These are phyloP conservation scores for Zygosaccharomyces kombuchaensis DNA, from an alignment of 805 yeast species.

Conservation along the genomic window DNA sequence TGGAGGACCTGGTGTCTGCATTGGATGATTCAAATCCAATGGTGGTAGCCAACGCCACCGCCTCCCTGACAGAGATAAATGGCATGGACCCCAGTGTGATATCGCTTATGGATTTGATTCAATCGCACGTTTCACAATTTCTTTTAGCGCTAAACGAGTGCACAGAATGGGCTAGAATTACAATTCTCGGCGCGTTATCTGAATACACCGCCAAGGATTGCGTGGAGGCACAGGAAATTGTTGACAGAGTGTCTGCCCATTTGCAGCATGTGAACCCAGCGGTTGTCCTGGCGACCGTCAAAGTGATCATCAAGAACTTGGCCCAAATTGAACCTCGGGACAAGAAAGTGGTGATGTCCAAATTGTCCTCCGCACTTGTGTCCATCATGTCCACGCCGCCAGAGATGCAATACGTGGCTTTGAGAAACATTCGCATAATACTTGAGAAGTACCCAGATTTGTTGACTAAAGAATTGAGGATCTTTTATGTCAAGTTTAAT, in stretches of 20 bases:
- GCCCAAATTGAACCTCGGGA: slow-evolving; percentile 42
- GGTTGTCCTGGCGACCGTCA: slow-evolving; percentile 81
- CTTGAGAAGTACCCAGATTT: slow-evolving; percentile 83
- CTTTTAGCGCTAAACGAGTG: slow-evolving; percentile 89
- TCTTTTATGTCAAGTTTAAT: slow-evolving; percentile 83
- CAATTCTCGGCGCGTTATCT: slow-evolving; percentile 76
- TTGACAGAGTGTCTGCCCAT: slow-evolving; percentile 90
- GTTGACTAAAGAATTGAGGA: slow-evolving; percentile 73
- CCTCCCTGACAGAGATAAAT: slow-evolving; percentile 78
- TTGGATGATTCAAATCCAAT: slow-evolving; percentile 89
- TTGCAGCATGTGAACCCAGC: slow-evolving; percentile 96
- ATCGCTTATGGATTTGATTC: slow-evolving; percentile 37
- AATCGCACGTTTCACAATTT: slow-evolving; percentile 52
- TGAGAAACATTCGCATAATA: slow-evolving; percentile 84
- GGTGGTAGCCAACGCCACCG: slow-evolving; percentile 94
- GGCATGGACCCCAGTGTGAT: slow-evolving; percentile 55
- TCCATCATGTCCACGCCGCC: slow-evolving; percentile 85
- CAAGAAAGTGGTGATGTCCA: slow-evolving; percentile 50
- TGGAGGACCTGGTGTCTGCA: slow-evolving; percentile 59
- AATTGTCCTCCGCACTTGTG: slow-evolving; percentile 79
- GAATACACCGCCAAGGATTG: slow-evolving; percentile 56
- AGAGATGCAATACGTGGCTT: slow-evolving; percentile 90
- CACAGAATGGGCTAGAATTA: slow-evolving; percentile 98
- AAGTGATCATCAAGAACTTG: slow-evolving; percentile 69
- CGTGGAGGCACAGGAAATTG: slow-evolving; percentile 74